Evolutionary conservation across 805 yeast genomes (phyloP).

Genomic region (Nakazawaea laoshanensis): DNA sequence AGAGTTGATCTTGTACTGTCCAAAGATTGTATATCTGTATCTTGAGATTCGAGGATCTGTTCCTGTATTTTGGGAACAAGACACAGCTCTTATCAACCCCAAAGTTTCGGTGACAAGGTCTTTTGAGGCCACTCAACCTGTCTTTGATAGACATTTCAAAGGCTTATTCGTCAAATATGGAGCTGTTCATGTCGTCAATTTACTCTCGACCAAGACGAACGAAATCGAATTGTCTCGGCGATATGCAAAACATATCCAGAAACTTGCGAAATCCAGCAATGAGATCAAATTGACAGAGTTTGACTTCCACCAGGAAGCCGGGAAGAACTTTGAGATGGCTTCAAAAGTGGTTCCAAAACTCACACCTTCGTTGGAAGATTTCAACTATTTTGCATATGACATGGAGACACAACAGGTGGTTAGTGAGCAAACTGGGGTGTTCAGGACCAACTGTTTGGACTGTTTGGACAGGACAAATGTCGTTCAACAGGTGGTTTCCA

Average conservation of each 20-base stretch:
- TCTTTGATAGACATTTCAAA: constrained; percentile 76
- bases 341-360: constrained; percentile 55
- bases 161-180: constrained; percentile 70
- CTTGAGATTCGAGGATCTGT: constrained; percentile 93
- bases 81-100: constrained; percentile 82
- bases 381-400: constrained; percentile 80
- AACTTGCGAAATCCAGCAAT: constrained; percentile 27
- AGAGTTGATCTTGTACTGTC: constrained; percentile 63
- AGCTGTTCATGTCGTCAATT: constrained; percentile 79
- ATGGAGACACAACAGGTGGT: constrained; percentile 41
- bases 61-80: constrained; percentile 98
- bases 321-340: constrained; percentile 84
- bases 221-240: constrained; percentile 67
- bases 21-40: constrained; percentile 56
- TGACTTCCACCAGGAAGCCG: constrained; percentile 90
- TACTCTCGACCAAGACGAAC: constrained; percentile 70
- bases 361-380: constrained; percentile 58
- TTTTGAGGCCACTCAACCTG: constrained; percentile 85
- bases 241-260: constrained; percentile 51
- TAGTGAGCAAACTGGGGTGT: constrained; percentile 82
- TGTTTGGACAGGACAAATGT: constrained; percentile 93
- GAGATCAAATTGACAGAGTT: constrained; percentile 64
- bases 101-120: constrained; percentile 86
- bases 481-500: constrained; percentile 76
- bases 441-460: constrained; percentile 89